phyloP scores from a whole-genome alignment of 176 grass and related monocot species.

The Carex scoparia region DNA sequence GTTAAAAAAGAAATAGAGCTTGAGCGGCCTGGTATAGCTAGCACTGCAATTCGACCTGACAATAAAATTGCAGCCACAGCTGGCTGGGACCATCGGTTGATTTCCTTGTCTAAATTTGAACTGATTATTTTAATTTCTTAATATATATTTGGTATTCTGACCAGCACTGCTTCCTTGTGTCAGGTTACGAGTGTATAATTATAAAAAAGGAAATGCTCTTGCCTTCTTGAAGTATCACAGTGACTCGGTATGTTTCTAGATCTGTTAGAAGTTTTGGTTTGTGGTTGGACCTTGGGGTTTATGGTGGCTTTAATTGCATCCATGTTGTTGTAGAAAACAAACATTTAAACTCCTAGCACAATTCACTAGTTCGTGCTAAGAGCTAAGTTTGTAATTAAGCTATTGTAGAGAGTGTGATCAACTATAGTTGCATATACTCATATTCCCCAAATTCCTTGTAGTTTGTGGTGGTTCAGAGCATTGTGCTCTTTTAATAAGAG shows the following conservation, averaged over 20 bases:
- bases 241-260: slow-evolving; percentile 40
- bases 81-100: slow-evolving; percentile 93
- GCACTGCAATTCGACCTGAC: slow-evolving; percentile 63
- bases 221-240: slow-evolving; percentile 75
- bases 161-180: slow-evolving; percentile 17
- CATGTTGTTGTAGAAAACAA: neutral
- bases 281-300: neutral
- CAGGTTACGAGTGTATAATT: slow-evolving; percentile 87
- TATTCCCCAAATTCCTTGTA: neutral
- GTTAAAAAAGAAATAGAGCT: slow-evolving; percentile 78
- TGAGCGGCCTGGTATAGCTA: slow-evolving; percentile 57
- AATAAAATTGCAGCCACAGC: slow-evolving; percentile 79
- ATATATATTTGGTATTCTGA: slow-evolving; percentile 14
- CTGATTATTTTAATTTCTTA: slow-evolving; percentile 4
- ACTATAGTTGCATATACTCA: neutral
- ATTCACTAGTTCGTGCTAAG: neutral
- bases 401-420: neutral
- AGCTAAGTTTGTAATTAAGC: neutral
- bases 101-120: slow-evolving; percentile 22
- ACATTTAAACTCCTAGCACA: neutral
- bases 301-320: neutral
- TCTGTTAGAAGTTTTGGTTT: neutral
- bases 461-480: neutral
- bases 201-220: slow-evolving; percentile 70
- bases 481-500: neutral